Conservation (phyloP, 352 stramenopile species). For the Phytophthora quininea region DNA sequence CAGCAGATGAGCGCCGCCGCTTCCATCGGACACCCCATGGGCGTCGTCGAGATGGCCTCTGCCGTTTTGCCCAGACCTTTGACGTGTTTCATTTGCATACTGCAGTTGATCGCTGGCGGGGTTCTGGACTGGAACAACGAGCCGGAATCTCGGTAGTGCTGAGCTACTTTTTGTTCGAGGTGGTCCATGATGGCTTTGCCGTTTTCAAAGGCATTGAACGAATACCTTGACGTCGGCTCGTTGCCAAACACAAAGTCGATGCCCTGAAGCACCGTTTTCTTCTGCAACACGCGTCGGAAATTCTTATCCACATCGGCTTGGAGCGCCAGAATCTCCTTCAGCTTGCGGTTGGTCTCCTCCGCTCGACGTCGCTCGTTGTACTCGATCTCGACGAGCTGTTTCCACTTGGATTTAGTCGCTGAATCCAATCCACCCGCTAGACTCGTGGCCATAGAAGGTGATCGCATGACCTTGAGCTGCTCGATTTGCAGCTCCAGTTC, state of each 20-base stretch:
- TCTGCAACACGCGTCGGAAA: slow-evolving; percentile 16
- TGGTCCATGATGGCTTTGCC: slow-evolving; percentile 21
- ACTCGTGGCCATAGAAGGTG: neutral
- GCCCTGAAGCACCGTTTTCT: slow-evolving; percentile 18
- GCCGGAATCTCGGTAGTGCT: slow-evolving; percentile 18
- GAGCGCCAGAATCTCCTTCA: slow-evolving; percentile 17
- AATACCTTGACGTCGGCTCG: slow-evolving; percentile 19
- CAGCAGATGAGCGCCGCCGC: slow-evolving; percentile 19
- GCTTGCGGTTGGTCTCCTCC: slow-evolving; percentile 30
- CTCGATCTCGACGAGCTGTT: slow-evolving; percentile 12
- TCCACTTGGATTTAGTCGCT: slow-evolving; percentile 12
- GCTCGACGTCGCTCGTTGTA: slow-evolving; percentile 14
- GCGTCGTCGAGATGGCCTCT: slow-evolving; percentile 26
- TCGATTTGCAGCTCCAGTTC: slow-evolving; percentile 15
- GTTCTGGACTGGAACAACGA: slow-evolving; percentile 10
- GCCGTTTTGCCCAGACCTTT: slow-evolving; percentile 6
- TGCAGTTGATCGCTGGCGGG: slow-evolving; percentile 6
- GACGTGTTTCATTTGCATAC: slow-evolving; percentile 21
- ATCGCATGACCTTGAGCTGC: slow-evolving; percentile 3
- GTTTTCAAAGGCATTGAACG: slow-evolving; percentile 23
- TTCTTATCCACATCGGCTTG: slow-evolving; percentile 17
- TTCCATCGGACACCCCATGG: slow-evolving; percentile 26
- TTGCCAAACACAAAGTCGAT: slow-evolving; percentile 31
- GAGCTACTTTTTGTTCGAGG: slow-evolving; percentile 12
- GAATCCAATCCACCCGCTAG: neutral